Conservation (phyloP, 2,329 filamentous ascomycete genomes). For the Penicillium italicum region DNA sequence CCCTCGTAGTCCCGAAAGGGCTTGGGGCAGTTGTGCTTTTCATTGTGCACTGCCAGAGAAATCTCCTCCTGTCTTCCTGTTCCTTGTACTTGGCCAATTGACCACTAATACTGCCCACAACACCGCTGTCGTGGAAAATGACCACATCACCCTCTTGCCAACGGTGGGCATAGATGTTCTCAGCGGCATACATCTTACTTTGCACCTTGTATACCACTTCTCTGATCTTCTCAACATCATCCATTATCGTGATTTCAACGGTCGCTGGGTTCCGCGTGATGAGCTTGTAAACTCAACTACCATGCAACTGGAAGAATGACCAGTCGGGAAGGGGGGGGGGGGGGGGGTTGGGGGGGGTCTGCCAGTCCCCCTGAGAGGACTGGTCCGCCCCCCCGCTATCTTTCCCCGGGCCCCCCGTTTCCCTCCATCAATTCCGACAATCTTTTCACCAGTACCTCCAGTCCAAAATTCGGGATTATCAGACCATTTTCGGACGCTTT, state of each 20-base stretch:
- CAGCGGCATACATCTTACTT: constrained; percentile 9
- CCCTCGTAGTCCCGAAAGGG: constrained; percentile 7
- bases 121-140: constrained; percentile 13
- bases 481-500: constrained; percentile 8
- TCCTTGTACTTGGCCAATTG: constrained; percentile 9
- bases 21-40: constrained; percentile 8
- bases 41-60: constrained; percentile 15
- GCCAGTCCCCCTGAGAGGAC: too few relatives aligned
- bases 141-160: constrained; percentile 14
- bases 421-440: too few relatives aligned
- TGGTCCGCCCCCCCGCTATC: too few relatives aligned
- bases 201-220: constrained; percentile 12
- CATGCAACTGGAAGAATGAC: constrained; percentile 11
- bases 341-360: too few relatives aligned
- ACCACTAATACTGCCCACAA: constrained; percentile 16
- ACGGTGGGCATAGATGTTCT: constrained; percentile 15
- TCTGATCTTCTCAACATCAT: constrained; percentile 8
- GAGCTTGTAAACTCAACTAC: constrained; percentile 12
- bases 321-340: too few relatives aligned
- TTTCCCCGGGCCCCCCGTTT: too few relatives aligned
- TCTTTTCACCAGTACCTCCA: constrained; percentile 5
- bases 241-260: constrained; percentile 6
- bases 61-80: constrained; percentile 8
- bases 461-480: constrained; percentile 4
- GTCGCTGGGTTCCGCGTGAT: constrained; percentile 6